Evolutionary conservation across 805 yeast species (phyloP).

Genomic region (Ogataea thermomethanolica): DNA sequence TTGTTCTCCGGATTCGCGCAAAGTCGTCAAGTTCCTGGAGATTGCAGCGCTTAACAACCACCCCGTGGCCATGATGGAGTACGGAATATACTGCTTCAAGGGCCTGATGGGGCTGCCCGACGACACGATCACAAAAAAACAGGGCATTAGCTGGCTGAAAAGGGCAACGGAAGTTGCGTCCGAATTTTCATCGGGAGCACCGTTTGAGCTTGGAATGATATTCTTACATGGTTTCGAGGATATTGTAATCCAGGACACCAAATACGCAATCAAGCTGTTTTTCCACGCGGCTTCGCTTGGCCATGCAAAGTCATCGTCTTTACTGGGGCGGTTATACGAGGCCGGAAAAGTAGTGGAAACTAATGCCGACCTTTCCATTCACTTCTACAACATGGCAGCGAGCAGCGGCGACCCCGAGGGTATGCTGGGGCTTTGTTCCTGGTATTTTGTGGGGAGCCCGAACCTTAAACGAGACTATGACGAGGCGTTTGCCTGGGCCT

Average conservation of each 20-base stretch:
- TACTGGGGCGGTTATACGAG: conserved; percentile 83
- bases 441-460: conserved; percentile 91
- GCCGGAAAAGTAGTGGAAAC: conserved; percentile 71
- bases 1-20: conserved; percentile 80
- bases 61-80: conserved; percentile 94
- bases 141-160: conserved; percentile 89
- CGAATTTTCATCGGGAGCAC: conserved; percentile 87
- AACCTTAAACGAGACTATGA: conserved; percentile 76
- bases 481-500: conserved; percentile 95
- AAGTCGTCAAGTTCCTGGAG: conserved; percentile 76
- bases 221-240: conserved; percentile 83
- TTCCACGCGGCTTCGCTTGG: conserved; percentile 88
- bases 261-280: conserved; percentile 81
- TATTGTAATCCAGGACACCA: conserved; percentile 76
- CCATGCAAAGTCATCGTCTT: conserved; percentile 72
- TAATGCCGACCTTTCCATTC: conserved; percentile 81
- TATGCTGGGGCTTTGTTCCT: conserved; percentile 93
- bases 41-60: conserved; percentile 89
- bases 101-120: conserved; percentile 77
- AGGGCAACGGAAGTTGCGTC: conserved; percentile 84
- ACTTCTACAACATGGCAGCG: conserved; percentile 91
- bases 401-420: conserved; percentile 81
- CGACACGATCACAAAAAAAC: conserved; percentile 66
- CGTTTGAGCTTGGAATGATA: conserved; percentile 85
- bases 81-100: conserved; percentile 83